Base-by-base conservation (phyloP, 2,329 filamentous ascomycete genomes). In the Venturia oleaginea region DNA sequence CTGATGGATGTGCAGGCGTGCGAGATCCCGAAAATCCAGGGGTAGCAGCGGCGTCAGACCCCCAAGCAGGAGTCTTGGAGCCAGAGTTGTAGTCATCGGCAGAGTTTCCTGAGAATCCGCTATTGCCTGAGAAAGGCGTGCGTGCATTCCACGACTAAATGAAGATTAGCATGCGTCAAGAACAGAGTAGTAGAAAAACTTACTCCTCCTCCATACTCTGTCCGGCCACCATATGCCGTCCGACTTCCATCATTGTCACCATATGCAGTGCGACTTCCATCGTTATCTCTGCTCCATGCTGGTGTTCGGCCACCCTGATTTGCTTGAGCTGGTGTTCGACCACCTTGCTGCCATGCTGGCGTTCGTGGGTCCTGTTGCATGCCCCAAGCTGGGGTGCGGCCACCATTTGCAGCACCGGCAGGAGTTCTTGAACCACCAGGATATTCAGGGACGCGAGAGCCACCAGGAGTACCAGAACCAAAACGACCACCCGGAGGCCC, bases 1-100 rank as follows among this genome's bases (percentile, higher is more conserved):
- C 32, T 30, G 40, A 43, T 65, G 64, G 59, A 38, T 64, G 51
- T 38, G 63, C 63, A n/a, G 64, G 64, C 7, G 59, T 65, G 37
- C 64, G 59, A 19, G 24, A 30, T 32, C 60, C 60, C 15, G 40
- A 46, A 13, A 54, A 48, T 24, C 27, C 55, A 30, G 34, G 54
- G 2, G 63, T 43, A 11, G 63, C 32, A 24, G 64, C 37, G 22
- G 70, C 68, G 24, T 71, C 72, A 30, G 66, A 62, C 4, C 32
- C 43, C 27, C 48, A 40, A 1, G 85, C 87, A 3, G 92, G 92
- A 0, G 91, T 95, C 74, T 92, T 88, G n/a, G 85, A 87, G 8
- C 88, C 87, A 64, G 83, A 81, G 64, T 82, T 84, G 70, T 88
- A 90, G 19, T 57, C 51, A 15, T 57, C 51, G 8, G 27, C 51